phyloP scores from a whole-genome alignment of 768 basidiomycete species.

The Pleurotus djamor region DNA sequence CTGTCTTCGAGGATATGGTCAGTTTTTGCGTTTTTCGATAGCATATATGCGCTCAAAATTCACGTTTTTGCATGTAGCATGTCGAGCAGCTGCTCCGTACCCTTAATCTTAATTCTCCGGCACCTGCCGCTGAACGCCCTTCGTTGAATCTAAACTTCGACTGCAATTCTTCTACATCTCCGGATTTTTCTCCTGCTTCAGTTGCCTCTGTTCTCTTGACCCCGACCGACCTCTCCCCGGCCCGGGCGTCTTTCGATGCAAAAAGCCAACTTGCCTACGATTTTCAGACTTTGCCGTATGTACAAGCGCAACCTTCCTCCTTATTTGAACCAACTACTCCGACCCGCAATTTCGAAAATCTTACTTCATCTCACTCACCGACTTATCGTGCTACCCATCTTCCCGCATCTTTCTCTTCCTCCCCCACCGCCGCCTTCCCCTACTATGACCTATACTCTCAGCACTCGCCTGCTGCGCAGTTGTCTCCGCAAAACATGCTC shows the following conservation, averaged over 20 bases:
- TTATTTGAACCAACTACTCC: conserved; percentile 34
- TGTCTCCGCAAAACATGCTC: conserved; percentile 24
- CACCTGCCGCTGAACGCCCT: conserved; percentile 43
- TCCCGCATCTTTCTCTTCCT: conserved; percentile 19
- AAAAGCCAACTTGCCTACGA: conserved; percentile 57
- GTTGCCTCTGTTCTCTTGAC: conserved; percentile 71
- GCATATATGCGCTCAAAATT: conserved; percentile 15
- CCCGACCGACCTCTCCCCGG: conserved; percentile 72
- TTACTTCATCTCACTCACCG: conserved; percentile 12
- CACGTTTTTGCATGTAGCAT: conserved; percentile 41
- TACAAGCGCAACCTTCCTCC: conserved; percentile 43
- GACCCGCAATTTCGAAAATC: conserved; percentile 16
- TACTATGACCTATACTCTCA: conserved; percentile 58
- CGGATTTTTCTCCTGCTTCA: conserved; percentile 74
- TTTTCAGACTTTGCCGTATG: conserved; percentile 28
- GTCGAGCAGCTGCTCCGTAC: conserved; percentile 81
- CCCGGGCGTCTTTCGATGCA: conserved; percentile 51
- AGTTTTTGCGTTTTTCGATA: conserved; percentile 18
- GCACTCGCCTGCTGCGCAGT: conserved; percentile 31
- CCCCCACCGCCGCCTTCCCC: conserved; percentile 27
- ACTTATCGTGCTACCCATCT: conserved; percentile 20
- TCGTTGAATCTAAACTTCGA: conserved; percentile 41
- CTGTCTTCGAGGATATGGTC: conserved; percentile 57
- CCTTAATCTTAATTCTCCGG: conserved; percentile 77
- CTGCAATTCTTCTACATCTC: conserved; percentile 41